A percentile compares a stretch with the other conserved stretches of the same genome.
These are phyloP conservation scores for Oxyria digyna DNA, from an alignment of 148 eudicot species.

Conservation along the genomic window DNA sequence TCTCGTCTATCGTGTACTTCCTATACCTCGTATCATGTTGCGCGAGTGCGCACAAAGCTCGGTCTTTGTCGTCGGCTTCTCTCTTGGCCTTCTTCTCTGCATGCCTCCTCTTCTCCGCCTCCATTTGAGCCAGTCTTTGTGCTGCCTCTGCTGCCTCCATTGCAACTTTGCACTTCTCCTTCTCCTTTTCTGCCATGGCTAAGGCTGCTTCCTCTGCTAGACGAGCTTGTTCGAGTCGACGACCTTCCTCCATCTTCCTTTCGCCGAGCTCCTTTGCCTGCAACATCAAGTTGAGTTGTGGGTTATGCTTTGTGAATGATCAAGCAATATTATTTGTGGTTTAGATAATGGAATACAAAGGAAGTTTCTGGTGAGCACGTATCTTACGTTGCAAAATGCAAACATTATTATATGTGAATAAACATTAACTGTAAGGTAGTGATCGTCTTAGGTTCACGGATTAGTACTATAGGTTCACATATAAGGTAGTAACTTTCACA, in stretches of 20 bases:
- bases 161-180: slow-evolving; percentile 61
- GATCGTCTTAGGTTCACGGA: no score
- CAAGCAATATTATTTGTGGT: no score
- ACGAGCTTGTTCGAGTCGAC: slow-evolving; percentile 35
- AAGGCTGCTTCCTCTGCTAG: slow-evolving; percentile 46
- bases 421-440: no score
- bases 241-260: slow-evolving; percentile 44
- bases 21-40: slow-evolving; percentile 46
- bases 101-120: slow-evolving; percentile 49
- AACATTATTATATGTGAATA: no score
- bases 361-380: no score
- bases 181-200: slow-evolving; percentile 47
- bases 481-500: no score
- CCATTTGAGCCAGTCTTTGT: slow-evolving; percentile 56
- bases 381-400: no score
- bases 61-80: slow-evolving; percentile 50
- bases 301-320: no score
- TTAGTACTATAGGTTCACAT: no score
- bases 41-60: slow-evolving; percentile 38
- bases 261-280: slow-evolving; percentile 57
- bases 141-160: slow-evolving; percentile 84
- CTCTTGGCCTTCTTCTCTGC: slow-evolving; percentile 55
- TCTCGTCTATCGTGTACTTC: slow-evolving; percentile 65
- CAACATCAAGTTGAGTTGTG: background rate
- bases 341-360: no score